Conservation (phyloP, 2,329 filamentous ascomycete species). For the Fusarium setosum region DNA sequence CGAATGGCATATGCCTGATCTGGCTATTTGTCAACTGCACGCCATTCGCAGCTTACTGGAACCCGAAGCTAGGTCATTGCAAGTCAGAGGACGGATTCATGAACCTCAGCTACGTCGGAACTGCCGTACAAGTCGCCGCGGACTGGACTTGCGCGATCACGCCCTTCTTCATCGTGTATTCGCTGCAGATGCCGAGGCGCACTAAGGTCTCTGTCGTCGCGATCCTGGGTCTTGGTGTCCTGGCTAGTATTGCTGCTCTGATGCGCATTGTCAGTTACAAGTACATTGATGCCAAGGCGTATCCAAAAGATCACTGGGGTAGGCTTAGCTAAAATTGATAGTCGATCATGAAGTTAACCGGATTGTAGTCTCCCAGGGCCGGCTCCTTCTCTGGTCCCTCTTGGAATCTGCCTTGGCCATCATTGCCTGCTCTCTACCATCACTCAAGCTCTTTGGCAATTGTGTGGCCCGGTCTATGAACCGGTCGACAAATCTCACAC, state of each 20-base stretch:
- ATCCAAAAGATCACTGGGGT: conserved; percentile 15
- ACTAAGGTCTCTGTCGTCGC: conserved; percentile 33
- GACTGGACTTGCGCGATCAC: conserved; percentile 45
- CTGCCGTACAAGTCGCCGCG: conserved; percentile 34
- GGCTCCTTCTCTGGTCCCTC: conserved; percentile 25
- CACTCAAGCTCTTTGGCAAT: conserved; percentile 17
- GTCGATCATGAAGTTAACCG: too few relatives aligned
- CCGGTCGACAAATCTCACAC: conserved; percentile 3
- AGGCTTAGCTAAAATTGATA: neutral
- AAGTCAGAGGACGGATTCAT: conserved; percentile 17
- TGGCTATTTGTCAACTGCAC: conserved; percentile 27
- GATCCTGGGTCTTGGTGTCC: conserved; percentile 17
- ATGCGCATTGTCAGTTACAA: conserved; percentile 30
- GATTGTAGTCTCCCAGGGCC: conserved; percentile 13
- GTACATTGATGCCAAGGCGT: conserved; percentile 12
- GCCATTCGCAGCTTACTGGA: conserved; percentile 23
- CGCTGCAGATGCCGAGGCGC: conserved; percentile 40
- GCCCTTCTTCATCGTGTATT: conserved; percentile 44
- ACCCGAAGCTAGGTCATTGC: conserved; percentile 15
- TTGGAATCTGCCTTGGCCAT: conserved; percentile 22
- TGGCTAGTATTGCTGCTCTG: conserved; percentile 26
- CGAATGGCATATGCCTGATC: conserved; percentile 1
- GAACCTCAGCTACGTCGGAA: conserved; percentile 24
- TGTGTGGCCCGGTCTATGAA: conserved; percentile 14
- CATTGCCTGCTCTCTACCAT: conserved; percentile 21